A percentile compares a stretch with the other conserved stretches of the same genome.
Conservation (phyloP, 2,329 filamentous ascomycete genomes). For the Hypoxylon sp. region DNA sequence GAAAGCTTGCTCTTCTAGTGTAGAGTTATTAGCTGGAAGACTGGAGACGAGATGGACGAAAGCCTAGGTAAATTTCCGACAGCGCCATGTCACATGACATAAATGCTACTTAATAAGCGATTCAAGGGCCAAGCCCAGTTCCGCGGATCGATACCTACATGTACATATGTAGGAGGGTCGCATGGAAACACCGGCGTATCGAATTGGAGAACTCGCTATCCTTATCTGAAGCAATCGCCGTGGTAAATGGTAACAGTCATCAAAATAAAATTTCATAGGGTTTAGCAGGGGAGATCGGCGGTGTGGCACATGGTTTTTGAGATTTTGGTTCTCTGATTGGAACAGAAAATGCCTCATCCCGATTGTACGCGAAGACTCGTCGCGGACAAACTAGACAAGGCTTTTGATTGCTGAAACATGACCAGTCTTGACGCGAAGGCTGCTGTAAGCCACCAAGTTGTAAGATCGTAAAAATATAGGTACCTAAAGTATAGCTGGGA, state of each 20-base stretch:
- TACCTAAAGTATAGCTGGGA: background rate
- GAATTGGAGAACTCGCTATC: conserved; percentile 23
- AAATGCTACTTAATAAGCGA: conserved; percentile 16
- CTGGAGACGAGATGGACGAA: conserved; percentile 1
- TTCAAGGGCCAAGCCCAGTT: conserved; percentile 25
- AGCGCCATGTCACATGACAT: conserved; percentile 11
- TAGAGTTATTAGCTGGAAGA: background rate
- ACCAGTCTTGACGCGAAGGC: too few relatives aligned
- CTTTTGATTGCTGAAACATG: background rate
- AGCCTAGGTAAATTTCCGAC: conserved; percentile 22
- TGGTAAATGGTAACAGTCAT: conserved; percentile 26
- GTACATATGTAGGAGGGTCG: conserved; percentile 2
- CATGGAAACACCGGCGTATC: conserved; percentile 16
- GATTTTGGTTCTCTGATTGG: conserved; percentile 4
- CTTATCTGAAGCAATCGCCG: conserved; percentile 32
- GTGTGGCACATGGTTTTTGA: conserved; percentile 15
- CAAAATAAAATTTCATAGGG: conserved; percentile 11
- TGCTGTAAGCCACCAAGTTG: background rate
- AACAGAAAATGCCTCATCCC: conserved; percentile 41
- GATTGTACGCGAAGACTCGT: conserved; percentile 30
- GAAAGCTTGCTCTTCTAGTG: conserved; percentile 22
- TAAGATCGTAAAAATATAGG: background rate
- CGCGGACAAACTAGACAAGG: background rate
- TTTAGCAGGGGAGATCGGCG: conserved; percentile 8
- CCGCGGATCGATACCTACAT: conserved; percentile 16